Conservation (phyloP, 306 rosid genomes). For the Vigna trinervia region DNA sequence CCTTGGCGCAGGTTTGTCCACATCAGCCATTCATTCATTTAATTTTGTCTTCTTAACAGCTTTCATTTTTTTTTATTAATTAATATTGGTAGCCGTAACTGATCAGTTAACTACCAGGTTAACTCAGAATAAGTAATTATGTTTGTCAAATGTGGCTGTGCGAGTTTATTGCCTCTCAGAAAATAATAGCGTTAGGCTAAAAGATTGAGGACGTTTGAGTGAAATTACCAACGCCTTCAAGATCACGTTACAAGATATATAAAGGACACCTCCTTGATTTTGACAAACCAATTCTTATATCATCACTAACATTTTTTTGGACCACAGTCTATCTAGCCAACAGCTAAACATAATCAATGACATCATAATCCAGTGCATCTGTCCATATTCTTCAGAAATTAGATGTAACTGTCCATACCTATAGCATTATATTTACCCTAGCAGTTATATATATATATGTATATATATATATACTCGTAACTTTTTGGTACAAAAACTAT, state of each 20-base stretch:
- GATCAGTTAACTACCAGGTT: neutral
- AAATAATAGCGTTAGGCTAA: conserved; percentile 1
- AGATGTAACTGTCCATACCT: neutral
- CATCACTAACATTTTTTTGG: conserved; percentile 31
- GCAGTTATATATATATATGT: neutral
- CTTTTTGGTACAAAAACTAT: neutral
- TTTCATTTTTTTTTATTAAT: neutral
- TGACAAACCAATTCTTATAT: conserved; percentile 7
- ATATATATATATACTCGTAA: neutral
- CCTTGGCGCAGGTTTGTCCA: conserved; percentile 88
- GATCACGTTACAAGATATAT: conserved; percentile 16
- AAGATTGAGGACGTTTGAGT: neutral
- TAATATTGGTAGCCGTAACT: conserved; percentile 24
- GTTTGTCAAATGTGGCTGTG: neutral
- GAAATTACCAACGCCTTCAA: neutral
- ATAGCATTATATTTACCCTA: neutral
- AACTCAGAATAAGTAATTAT: neutral
- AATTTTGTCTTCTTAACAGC: conserved; percentile 32
- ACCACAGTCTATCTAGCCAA: conserved; percentile 25
- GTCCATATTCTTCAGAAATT: neutral
- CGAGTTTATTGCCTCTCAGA: neutral
- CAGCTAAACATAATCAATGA: conserved; percentile 15
- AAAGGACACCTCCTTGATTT: neutral
- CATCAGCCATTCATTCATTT: conserved; percentile 12
- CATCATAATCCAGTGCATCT: neutral